These are phyloP conservation scores for Ganoderma lingzhi DNA, from an alignment of 1,284 basidiomycete species.

Conservation along the genomic window DNA sequence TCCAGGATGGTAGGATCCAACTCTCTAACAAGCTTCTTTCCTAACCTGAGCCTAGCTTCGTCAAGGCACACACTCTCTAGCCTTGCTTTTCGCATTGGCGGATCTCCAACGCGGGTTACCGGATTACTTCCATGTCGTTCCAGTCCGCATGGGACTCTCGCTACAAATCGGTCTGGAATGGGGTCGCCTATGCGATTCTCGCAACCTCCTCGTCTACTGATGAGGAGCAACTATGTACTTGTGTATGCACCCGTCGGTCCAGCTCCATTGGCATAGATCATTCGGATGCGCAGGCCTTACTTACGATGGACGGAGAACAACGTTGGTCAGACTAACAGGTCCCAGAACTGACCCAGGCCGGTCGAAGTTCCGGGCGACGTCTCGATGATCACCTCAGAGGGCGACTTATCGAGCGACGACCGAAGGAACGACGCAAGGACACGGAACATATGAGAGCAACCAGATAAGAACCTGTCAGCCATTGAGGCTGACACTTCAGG, in stretches of 20 bases:
- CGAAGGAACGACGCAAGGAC: slow-evolving; percentile 25
- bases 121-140: neutral
- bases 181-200: neutral
- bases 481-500: neutral
- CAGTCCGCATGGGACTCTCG: neutral
- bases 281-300: slow-evolving; percentile 34
- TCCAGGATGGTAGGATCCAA: neutral
- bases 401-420: slow-evolving; percentile 39
- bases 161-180: neutral
- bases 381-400: slow-evolving; percentile 12
- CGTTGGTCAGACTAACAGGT: slow-evolving; percentile 29
- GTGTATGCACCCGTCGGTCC: slow-evolving; percentile 31
- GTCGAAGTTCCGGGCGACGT: slow-evolving; percentile 26
- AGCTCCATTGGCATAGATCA: neutral
- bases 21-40: neutral
- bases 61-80: neutral
- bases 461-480: neutral
- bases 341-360: slow-evolving; percentile 36
- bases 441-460: neutral
- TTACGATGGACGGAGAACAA: slow-evolving; percentile 41
- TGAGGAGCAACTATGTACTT: slow-evolving; percentile 19
- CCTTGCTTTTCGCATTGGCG: neutral
- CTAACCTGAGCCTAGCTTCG: neutral
- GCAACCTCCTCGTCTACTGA: neutral
- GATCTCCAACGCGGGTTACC: neutral